Percentiles rank a stretch among this genome's conserved stretches.
phyloP scores from a whole-genome alignment of 345 rosid species.

The Rhizophora mangle region DNA sequence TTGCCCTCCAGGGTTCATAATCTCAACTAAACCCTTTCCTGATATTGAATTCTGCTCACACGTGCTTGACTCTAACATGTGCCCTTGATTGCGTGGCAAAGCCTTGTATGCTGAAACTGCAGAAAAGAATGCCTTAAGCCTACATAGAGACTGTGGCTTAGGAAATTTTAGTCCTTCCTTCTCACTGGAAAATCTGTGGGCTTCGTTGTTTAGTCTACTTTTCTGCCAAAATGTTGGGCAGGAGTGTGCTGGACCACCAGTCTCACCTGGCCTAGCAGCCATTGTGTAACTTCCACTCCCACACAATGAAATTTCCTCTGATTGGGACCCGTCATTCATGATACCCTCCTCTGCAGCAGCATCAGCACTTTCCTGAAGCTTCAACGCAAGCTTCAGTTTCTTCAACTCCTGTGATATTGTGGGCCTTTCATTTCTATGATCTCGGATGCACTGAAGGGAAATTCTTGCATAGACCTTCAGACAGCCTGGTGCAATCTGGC shows the following conservation, averaged over 20 bases:
- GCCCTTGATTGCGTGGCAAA: not conserved
- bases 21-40: not conserved
- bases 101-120: not conserved
- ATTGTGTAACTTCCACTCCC: not conserved
- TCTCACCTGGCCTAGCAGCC: not conserved
- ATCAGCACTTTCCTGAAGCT: slow-evolving; percentile 8
- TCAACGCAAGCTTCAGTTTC: slow-evolving; percentile 12
- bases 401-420: slow-evolving; percentile 10
- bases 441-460: slow-evolving; percentile 2
- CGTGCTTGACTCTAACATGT: not conserved
- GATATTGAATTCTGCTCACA: not conserved
- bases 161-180: not conserved
- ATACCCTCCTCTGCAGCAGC: not conserved
- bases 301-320: not conserved
- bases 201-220: not conserved
- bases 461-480: slow-evolving; percentile 9
- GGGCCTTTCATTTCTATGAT: slow-evolving; percentile 3
- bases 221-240: slow-evolving; percentile 9
- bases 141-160: not conserved
- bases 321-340: too few relatives aligned
- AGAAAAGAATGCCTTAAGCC: not conserved
- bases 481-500: slow-evolving; percentile 10
- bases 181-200: not conserved
- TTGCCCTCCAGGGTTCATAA: not conserved
- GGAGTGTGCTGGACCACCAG: not conserved